Evolutionary conservation across 768 basidiomycete species (phyloP).

Genomic region (Hydnomerulius pinastri): DNA sequence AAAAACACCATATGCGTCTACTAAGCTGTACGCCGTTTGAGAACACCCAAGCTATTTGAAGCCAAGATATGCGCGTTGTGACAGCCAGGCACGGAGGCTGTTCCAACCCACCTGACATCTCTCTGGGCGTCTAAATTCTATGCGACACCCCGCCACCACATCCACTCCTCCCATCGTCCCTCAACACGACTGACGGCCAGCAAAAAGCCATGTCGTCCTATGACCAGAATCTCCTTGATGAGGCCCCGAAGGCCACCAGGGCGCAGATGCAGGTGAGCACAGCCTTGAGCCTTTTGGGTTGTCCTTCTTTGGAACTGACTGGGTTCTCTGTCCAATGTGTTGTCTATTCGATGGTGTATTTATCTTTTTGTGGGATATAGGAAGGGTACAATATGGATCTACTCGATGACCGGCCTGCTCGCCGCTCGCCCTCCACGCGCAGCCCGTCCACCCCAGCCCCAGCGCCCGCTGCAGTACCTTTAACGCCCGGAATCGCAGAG

Average conservation of each 20-base stretch:
- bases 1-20: too few species aligned
- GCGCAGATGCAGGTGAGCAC: conserved; percentile 43
- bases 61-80: neutral
- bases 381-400: conserved; percentile 58
- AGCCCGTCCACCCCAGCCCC: conserved; percentile 18
- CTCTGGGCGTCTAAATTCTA: conserved; percentile 21
- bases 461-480: conserved; percentile 11
- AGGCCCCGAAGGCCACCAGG: conserved; percentile 44
- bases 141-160: conserved; percentile 1
- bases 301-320: neutral
- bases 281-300: conserved; percentile 1
- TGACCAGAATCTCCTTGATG: conserved; percentile 41
- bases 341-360: neutral
- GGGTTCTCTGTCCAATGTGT: neutral
- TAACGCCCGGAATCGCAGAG: conserved; percentile 12
- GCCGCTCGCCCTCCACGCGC: conserved; percentile 24
- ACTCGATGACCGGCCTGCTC: conserved; percentile 28
- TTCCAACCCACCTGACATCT: conserved; percentile 10
- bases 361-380: conserved; percentile 27
- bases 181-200: neutral
- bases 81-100: conserved; percentile 29
- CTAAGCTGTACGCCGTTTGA: too few species aligned
- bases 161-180: neutral
- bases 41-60: too few species aligned
- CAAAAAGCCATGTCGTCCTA: conserved; percentile 34